These are phyloP conservation scores for Claviceps capensis DNA, from an alignment of 2,329 filamentous ascomycete genomes.

Conservation along the genomic window DNA sequence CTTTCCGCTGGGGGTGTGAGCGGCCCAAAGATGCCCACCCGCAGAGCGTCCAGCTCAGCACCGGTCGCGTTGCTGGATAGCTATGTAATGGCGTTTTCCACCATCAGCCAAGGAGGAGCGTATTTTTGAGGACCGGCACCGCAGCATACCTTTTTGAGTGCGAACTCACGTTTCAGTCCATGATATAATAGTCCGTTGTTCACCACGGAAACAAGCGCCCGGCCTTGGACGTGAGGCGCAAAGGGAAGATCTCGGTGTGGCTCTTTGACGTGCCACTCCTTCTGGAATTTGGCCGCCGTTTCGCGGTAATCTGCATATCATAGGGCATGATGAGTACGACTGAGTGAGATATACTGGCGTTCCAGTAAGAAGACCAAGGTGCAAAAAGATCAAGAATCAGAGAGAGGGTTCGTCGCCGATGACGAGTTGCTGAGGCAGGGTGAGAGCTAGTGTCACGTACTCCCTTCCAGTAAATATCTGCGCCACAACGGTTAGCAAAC, in stretches of 20 bases:
- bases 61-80: constrained; percentile 30
- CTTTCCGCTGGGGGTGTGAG: constrained; percentile 31
- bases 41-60: constrained; percentile 31
- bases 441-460: constrained; percentile 31
- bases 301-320: constrained; percentile 46
- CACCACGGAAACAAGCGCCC: constrained; percentile 48
- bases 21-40: constrained; percentile 44
- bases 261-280: constrained; percentile 51
- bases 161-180: constrained; percentile 42
- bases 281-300: constrained; percentile 53
- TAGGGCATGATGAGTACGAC: background rate
- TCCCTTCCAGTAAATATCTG: constrained; percentile 49
- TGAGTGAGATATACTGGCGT: background rate
- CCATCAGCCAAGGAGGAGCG: background rate
- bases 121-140: constrained; percentile 5
- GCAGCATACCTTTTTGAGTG: constrained; percentile 32
- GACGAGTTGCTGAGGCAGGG: background rate
- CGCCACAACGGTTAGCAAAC: constrained; percentile 4
- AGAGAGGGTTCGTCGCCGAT: background rate
- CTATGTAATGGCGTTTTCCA: constrained; percentile 21
- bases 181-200: constrained; percentile 51
- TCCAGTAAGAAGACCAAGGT: background rate
- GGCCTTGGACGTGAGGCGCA: constrained; percentile 49
- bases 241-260: constrained; percentile 50
- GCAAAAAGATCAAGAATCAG: background rate